phyloP scores from a whole-genome alignment of 371 early-diverging fungal genomes.

The Funneliformis caledonium region DNA sequence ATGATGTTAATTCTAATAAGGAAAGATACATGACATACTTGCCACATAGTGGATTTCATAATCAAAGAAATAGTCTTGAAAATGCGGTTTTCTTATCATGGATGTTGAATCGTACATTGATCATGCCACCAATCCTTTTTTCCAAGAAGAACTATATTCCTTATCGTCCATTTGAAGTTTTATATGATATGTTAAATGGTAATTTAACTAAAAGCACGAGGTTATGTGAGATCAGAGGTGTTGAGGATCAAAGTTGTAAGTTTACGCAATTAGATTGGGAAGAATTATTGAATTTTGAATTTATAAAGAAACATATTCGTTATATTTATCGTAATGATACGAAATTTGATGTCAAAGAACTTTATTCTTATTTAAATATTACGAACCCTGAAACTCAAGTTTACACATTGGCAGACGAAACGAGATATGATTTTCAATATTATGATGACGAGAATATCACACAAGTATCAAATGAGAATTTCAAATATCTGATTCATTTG shows the following conservation, averaged over 20 bases:
- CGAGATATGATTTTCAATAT: background rate
- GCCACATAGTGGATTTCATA: slow-evolving; percentile 68
- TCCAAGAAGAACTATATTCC: background rate
- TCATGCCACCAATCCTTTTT: slow-evolving; percentile 56
- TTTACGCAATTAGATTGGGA: slow-evolving; percentile 19
- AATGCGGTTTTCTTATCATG: slow-evolving; percentile 60
- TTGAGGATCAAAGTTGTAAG: background rate
- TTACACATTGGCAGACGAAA: slow-evolving; percentile 31
- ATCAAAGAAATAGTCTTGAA: slow-evolving; percentile 62
- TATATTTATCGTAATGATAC: slow-evolving; percentile 18
- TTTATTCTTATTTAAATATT: slow-evolving; percentile 3
- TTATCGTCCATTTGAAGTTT: background rate
- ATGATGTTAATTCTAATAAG: background rate
- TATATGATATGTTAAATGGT: background rate
- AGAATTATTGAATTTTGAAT: slow-evolving; percentile 16
- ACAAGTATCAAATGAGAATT: background rate
- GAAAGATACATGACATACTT: slow-evolving; percentile 57
- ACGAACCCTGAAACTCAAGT: slow-evolving; percentile 16
- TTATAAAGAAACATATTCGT: background rate
- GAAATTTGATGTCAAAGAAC: background rate
- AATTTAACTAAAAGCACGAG: background rate
- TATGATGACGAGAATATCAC: background rate
- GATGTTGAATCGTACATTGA: slow-evolving; percentile 57
- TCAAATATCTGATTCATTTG: background rate
- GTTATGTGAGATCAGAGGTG: background rate